A percentile compares a stretch with the other conserved stretches of the same genome.
These are phyloP conservation scores for Abrus pulchellus DNA, from an alignment of 306 rosid genomes.

Conservation along the genomic window DNA sequence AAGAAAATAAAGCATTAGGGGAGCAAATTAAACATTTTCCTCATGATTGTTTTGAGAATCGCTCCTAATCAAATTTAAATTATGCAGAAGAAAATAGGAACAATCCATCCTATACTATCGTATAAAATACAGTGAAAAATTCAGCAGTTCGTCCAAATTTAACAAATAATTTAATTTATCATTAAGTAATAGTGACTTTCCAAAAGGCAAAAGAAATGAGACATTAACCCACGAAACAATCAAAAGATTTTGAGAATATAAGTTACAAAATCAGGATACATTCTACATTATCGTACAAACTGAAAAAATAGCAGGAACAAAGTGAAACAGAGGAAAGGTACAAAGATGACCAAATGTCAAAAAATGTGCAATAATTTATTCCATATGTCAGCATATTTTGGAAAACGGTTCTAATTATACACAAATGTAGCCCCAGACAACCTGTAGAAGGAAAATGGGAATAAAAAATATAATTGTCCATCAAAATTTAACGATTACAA, in stretches of 20 bases:
- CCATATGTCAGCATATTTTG: background rate
- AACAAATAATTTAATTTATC: background rate
- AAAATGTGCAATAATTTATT: conserved; percentile 12
- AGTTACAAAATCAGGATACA: background rate
- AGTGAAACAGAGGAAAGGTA: conserved; percentile 2
- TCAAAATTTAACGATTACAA: conserved; percentile 26
- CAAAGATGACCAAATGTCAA: conserved; percentile 1
- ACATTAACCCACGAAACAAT: background rate
- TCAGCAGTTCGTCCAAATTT: background rate
- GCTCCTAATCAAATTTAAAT: conserved; percentile 33
- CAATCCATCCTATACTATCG: conserved; percentile 32
- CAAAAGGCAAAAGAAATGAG: conserved; percentile 41
- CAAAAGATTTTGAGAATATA: conserved; percentile 11
- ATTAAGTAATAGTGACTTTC: conserved; percentile 3
- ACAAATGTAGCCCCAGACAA: background rate
- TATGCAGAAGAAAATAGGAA: conserved; percentile 3
- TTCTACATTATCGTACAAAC: background rate
- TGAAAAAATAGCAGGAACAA: conserved; percentile 9
- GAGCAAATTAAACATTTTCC: conserved; percentile 31
- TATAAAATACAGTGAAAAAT: conserved; percentile 9
- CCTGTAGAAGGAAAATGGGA: background rate
- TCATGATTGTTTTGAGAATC: conserved; percentile 41
- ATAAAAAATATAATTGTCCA: background rate
- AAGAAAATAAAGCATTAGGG: conserved; percentile 46
- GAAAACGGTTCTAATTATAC: conserved; percentile 8